Conservation (phyloP, 257 asterid genomes). For the Paulownia fortunei region DNA sequence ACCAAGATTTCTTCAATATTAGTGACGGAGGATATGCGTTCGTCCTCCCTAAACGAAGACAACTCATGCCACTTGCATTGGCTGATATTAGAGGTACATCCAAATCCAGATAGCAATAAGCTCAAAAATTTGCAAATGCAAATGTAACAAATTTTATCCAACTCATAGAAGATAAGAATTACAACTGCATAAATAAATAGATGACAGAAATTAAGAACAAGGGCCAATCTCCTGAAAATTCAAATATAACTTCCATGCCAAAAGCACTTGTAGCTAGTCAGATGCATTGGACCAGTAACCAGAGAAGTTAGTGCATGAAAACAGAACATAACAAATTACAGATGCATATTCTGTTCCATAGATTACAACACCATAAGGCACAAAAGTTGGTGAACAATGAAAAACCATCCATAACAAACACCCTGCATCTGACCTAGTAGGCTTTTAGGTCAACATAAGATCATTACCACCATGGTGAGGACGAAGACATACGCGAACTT, state of each 20-base stretch:
- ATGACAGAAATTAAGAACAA: not conserved
- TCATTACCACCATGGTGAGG: conserved; percentile 72
- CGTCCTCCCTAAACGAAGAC: no score
- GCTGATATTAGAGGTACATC: not conserved
- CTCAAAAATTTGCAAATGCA: not conserved
- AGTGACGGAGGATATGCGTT: not conserved
- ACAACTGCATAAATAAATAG: not conserved
- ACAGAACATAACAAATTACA: conserved; percentile 8
- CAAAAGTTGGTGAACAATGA: conserved; percentile 23
- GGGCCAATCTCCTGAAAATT: conserved; percentile 4
- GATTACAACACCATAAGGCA: conserved; percentile 17
- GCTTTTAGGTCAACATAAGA: conserved; percentile 67
- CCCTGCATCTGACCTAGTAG: conserved; percentile 9
- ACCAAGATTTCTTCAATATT: not conserved
- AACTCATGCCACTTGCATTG: not conserved
- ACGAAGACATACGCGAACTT: conserved; percentile 89
- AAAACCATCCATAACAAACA: not conserved
- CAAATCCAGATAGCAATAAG: not conserved
- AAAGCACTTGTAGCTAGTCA: conserved; percentile 14
- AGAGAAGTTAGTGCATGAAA: not conserved
- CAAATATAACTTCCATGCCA: conserved; percentile 21
- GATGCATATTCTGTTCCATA: conserved; percentile 25
- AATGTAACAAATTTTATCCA: not conserved
- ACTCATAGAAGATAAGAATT: not conserved
- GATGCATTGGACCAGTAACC: conserved; percentile 7